Evolutionary conservation across 2,329 filamentous ascomycete genomes (phyloP), one percentile per base, ranked within the genome.

Genomic region (Karstenula rhodostoma): DNA sequence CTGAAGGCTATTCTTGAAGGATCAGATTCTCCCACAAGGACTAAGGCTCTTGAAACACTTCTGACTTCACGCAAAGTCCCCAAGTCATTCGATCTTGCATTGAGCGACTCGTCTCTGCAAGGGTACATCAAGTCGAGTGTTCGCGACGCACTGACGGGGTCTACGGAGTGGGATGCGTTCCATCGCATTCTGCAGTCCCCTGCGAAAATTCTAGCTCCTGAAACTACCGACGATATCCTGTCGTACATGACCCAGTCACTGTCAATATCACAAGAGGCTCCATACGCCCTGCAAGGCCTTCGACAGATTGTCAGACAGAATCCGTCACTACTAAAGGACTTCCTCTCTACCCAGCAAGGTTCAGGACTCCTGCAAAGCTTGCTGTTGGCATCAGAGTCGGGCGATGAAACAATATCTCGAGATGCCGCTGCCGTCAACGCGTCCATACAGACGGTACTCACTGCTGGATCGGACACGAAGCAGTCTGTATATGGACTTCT

Each of bases 401-500:
- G 80, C 1, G 77, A 81, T 29, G 85, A 87, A 32, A 79, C 81
- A n/a, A 71, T 86, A 12, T 78, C 84, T 2, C 76, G 82, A 25
- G 75, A 72, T 42, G 82, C 82, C 1, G 64, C 74, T 1, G 67
- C 71, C 1, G 62, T 83, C n/a, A 78, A 76, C 54, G 62, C 70
- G 10, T 74, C 72, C 0, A 73, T 80, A 19, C 75, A 78, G 47
- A 71, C 70, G 1, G 60, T 78, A 4, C 61, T 79, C 0, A 68
- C 74, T n/a, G 76, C 78, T 27, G 77, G 74, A 23, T 76, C 70
- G 1, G 71, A 78, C 37, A 80, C 78, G 23, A 77, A 78, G 17
- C 77, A 80, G 48, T 82, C 83, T 0, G 79, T 81, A n/a, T 79
- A 84, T 57, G 80, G 83, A 47, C 80, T 87, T 22, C 79, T 89